Percentiles rank a stretch among this genome's conserved stretches.
Conservation (phyloP, 768 basidiomycete species). For the Royoungia palumana region DNA sequence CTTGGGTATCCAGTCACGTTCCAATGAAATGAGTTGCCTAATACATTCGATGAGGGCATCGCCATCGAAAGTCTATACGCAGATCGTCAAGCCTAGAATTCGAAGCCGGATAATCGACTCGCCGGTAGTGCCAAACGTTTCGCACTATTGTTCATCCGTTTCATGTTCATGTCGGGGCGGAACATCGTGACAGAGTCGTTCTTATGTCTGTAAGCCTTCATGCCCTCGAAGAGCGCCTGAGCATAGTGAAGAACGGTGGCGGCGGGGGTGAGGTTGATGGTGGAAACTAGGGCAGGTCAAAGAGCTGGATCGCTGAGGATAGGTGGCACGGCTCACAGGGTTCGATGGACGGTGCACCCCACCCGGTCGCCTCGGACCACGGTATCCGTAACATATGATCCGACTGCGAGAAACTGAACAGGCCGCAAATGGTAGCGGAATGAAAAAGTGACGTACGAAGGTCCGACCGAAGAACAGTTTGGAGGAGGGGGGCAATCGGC, state of each 20-base stretch:
- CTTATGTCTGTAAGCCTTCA: constrained; percentile 86
- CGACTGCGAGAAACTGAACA: constrained; percentile 42
- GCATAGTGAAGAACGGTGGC: constrained; percentile 90
- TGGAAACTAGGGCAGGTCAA: constrained; percentile 17
- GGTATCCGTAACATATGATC: constrained; percentile 84
- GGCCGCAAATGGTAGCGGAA: constrained; percentile 5
- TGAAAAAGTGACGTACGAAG: constrained; percentile 51
- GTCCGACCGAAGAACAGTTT: constrained; percentile 80
- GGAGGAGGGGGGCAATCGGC: constrained; percentile 59
- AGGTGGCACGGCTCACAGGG: constrained; percentile 57
- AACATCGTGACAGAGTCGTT: constrained; percentile 78
- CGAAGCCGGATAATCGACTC: constrained; percentile 19
- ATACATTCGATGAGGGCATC: constrained; percentile 73
- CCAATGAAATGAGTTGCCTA: constrained; percentile 79
- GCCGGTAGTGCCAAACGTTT: constrained; percentile 74
- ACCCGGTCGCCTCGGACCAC: constrained; percentile 71
- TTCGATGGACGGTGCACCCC: constrained; percentile 77
- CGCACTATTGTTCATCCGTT: constrained; percentile 87
- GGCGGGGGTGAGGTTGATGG: constrained; percentile 27
- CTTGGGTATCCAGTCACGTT: constrained; percentile 89
- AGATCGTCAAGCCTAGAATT: constrained; percentile 3
- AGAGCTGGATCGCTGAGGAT: background rate
- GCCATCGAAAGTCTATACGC: constrained; percentile 67
- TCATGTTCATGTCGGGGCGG: constrained; percentile 97
- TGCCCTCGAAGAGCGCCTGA: constrained; percentile 86